These are phyloP conservation scores for Ambrosiella beaveri DNA, from an alignment of 2,329 filamentous ascomycete species.

Conservation along the genomic window DNA sequence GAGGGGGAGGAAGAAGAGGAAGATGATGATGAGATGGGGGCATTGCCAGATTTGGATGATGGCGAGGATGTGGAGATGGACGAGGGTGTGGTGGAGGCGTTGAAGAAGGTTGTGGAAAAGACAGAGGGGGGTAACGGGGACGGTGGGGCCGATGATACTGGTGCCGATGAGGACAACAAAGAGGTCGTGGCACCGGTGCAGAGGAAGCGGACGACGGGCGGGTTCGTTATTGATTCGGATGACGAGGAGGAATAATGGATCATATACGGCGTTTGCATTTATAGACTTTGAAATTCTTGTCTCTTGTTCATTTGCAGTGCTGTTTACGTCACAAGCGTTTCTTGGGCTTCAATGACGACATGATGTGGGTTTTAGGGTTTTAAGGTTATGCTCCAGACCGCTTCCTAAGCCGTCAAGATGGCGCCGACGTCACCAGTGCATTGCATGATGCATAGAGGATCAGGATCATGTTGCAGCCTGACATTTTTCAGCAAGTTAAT, in stretches of 20 bases:
- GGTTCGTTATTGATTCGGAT: slow-evolving; percentile 11
- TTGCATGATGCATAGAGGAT: neutral
- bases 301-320: neutral
- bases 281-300: neutral
- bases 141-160: neutral
- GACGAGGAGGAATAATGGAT: slow-evolving; percentile 4
- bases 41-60: neutral
- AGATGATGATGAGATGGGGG: neutral
- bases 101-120: neutral
- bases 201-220: slow-evolving; percentile 6
- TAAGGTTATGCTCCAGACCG: neutral
- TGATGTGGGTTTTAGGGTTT: neutral
- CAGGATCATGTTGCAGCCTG: neutral
- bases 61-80: slow-evolving; percentile 5
- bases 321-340: too few species aligned
- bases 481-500: neutral
- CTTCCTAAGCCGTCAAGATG: too few species aligned
- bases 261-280: neutral
- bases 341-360: too few species aligned
- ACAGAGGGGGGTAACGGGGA: neutral
- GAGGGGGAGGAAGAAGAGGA: slow-evolving; percentile 4
- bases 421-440: slow-evolving; percentile 6
- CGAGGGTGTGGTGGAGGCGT: neutral
- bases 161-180: slow-evolving; percentile 5
- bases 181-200: neutral